Conservation (phyloP, 495 filamentous ascomycete genomes). For the Penicillium riverlandense region DNA sequence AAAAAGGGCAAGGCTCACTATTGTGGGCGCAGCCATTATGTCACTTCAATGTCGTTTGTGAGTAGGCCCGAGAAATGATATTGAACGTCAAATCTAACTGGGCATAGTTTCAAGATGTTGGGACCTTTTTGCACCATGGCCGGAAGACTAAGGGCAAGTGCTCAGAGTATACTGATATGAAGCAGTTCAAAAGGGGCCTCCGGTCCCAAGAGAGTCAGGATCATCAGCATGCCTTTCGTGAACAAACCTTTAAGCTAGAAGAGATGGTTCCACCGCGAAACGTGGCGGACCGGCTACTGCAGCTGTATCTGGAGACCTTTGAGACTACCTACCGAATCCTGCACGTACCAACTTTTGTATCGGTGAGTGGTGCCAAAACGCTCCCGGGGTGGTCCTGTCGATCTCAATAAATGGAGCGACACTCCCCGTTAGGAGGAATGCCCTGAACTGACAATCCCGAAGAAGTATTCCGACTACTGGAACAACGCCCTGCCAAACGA, state of each 20-base stretch:
- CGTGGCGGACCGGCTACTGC: constrained; percentile 44
- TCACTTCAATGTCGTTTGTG: constrained; percentile 40
- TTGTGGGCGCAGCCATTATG: constrained; percentile 41
- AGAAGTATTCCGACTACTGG: constrained; percentile 49
- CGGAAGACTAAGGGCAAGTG: constrained; percentile 14
- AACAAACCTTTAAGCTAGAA: constrained; percentile 29
- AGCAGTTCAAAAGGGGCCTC: constrained; percentile 23
- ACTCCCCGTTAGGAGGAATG: too few relatives aligned
- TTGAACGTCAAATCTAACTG: constrained; percentile 7
- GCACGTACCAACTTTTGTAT: constrained; percentile 49
- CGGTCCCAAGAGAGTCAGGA: constrained; percentile 26
- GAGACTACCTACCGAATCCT: constrained; percentile 52
- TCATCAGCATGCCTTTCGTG: constrained; percentile 32
- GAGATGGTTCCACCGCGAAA: constrained; percentile 42
- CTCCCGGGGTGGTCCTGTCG: too few relatives aligned
- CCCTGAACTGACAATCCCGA: neutral
- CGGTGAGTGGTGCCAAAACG: too few relatives aligned
- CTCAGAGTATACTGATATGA: constrained; percentile 24
- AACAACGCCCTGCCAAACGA: constrained; percentile 21
- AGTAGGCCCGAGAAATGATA: constrained; percentile 6
- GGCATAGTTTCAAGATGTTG: constrained; percentile 40
- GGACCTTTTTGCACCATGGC: constrained; percentile 34
- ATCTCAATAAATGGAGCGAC: too few relatives aligned
- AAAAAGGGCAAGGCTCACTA: constrained; percentile 42
- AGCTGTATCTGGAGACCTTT: constrained; percentile 48